Evolutionary conservation across 164 flowering plant genomes (phyloP).

Genomic region (Aristolochia contorta): DNA sequence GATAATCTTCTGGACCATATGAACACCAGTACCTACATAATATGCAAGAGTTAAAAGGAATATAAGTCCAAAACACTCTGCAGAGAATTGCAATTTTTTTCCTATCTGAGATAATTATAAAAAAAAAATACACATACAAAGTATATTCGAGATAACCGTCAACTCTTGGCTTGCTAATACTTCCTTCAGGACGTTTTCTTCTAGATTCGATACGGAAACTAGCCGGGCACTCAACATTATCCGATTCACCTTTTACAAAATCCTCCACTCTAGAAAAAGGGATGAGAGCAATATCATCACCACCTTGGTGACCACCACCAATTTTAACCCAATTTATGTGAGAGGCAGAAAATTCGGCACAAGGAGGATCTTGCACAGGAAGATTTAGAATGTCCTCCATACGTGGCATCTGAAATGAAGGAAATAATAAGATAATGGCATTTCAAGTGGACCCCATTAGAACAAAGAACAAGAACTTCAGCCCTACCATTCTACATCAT

Average conservation of each 20-base stretch:
- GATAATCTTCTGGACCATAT: constrained; percentile 97
- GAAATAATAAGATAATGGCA: too few species aligned
- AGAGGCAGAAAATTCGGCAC: constrained; percentile 62
- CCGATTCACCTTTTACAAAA: constrained; percentile 84
- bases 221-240: constrained; percentile 78
- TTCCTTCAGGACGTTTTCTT: constrained; percentile 44
- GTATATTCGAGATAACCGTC: constrained; percentile 93
- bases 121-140: constrained; percentile 41
- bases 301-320: constrained; percentile 83
- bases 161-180: constrained; percentile 69
- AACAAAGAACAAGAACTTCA: too few species aligned
- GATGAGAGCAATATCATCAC: constrained; percentile 76
- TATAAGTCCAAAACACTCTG: neutral
- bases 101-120: neutral
- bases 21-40: constrained; percentile 71
- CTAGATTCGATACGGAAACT: constrained; percentile 95
- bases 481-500: too few species aligned
- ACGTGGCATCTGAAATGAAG: constrained; percentile 59
- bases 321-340: constrained; percentile 86
- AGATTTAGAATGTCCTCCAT: constrained; percentile 88
- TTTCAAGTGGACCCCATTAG: too few species aligned
- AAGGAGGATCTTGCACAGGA: constrained; percentile 84
- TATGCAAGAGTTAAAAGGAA: neutral
- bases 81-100: neutral
- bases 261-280: constrained; percentile 90